Percentiles rank a stretch among this genome's conserved stretches.
phyloP scores from a whole-genome alignment of 225 moss, liverwort and hornwort species.

The Marchantia polymorpha region DNA sequence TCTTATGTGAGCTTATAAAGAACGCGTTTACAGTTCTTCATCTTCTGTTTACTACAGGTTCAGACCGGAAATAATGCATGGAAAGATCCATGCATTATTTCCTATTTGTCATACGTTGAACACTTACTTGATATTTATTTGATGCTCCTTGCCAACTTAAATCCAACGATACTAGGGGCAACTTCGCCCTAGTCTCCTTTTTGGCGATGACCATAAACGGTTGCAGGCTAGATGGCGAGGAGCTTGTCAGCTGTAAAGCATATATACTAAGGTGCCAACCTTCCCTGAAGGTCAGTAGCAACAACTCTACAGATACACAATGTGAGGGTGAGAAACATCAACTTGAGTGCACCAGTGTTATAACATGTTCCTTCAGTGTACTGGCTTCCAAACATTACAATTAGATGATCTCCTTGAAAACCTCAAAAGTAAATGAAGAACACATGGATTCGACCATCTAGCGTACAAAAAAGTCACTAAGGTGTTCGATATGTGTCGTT shows the following conservation, averaged over 20 bases:
- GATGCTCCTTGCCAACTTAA: slow-evolving; percentile 28
- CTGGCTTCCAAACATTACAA: too few species aligned
- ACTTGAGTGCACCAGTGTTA: background rate
- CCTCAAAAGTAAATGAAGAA: background rate
- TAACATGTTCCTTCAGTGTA: too few species aligned
- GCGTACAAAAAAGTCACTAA: background rate
- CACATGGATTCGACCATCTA: too few species aligned
- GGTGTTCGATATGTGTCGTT: background rate
- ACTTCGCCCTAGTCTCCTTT: slow-evolving; percentile 44
- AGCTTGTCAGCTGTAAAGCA: slow-evolving; percentile 47
- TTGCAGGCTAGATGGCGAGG: slow-evolving; percentile 44
- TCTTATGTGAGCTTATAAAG: too few species aligned
- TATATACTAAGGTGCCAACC: slow-evolving; percentile 78
- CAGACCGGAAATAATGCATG: too few species aligned
- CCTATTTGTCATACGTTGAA: background rate
- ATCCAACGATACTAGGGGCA: slow-evolving; percentile 53
- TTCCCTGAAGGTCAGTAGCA: slow-evolving; percentile 68
- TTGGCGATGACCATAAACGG: slow-evolving; percentile 68
- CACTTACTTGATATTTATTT: slow-evolving; percentile 34
- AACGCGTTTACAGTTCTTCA: too few species aligned
- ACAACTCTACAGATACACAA: slow-evolving; percentile 48
- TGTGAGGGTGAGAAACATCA: background rate
- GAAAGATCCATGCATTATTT: too few species aligned
- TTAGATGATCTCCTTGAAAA: too few species aligned
- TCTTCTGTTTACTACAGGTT: too few species aligned